Evolutionary conservation across 2,329 filamentous ascomycete genomes (phyloP).

Genomic region (Zymoseptoria crescenta): DNA sequence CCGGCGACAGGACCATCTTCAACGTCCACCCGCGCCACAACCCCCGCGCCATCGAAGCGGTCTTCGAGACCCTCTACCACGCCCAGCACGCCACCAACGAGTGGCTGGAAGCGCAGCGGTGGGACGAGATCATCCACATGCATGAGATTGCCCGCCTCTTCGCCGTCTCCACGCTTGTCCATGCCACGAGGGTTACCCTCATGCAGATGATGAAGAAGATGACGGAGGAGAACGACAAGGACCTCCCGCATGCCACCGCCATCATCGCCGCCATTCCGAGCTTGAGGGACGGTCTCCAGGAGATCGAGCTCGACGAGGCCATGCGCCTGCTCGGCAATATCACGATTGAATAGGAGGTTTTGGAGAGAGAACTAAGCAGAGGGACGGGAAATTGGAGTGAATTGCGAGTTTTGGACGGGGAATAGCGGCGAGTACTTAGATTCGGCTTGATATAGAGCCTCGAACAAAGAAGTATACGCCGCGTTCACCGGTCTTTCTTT

Average conservation of each 20-base stretch:
- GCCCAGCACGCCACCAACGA: neutral
- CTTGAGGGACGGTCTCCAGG: neutral
- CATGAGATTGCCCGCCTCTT: neutral
- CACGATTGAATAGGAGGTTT: neutral
- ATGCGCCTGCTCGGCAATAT: neutral
- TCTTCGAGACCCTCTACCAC: neutral
- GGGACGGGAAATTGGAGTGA: neutral
- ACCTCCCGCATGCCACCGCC: neutral
- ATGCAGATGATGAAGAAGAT: neutral
- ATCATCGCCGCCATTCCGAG: neutral
- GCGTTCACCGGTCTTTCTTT: no score
- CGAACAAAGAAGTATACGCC: neutral
- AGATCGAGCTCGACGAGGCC: neutral
- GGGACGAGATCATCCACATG: neutral
- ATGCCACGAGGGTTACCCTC: neutral
- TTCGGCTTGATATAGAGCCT: neutral
- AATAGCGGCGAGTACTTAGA: no score
- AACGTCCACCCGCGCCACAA: neutral
- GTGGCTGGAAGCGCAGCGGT: neutral
- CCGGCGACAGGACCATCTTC: neutral
- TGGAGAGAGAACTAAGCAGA: neutral
- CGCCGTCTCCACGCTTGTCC: neutral
- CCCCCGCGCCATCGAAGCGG: neutral
- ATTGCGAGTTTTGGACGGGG: neutral
- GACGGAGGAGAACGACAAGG: neutral